Evolutionary conservation across 208 protist species (phyloP).

Genomic region (Leishmania gerbilli): DNA sequence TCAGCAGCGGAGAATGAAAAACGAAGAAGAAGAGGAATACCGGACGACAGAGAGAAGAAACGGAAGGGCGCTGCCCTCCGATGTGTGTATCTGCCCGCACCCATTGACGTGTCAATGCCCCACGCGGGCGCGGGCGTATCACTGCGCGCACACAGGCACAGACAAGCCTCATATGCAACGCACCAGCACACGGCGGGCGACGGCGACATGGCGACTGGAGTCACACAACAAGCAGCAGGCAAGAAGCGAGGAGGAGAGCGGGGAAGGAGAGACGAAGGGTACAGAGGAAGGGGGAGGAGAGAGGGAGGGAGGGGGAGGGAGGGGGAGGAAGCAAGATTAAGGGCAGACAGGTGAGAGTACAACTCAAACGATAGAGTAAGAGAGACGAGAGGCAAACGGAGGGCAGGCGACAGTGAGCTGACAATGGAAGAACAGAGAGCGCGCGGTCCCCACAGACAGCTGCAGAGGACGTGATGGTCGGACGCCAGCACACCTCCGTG

Average conservation of each 20-base stretch:
- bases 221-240: background rate
- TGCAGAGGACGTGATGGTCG: background rate
- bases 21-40: background rate
- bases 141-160: background rate
- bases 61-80: background rate
- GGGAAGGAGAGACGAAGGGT: background rate
- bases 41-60: background rate
- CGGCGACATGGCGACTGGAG: background rate
- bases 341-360: background rate
- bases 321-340: background rate
- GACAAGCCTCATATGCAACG: background rate
- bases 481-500: background rate
- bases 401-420: background rate
- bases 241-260: background rate
- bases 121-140: background rate
- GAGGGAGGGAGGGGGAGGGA: background rate
- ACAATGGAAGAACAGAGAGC: background rate
- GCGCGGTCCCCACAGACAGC: too few species aligned
- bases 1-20: too few species aligned
- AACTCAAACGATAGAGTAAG: constrained; percentile 5
- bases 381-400: background rate
- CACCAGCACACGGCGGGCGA: background rate
- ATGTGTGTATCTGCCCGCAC: background rate
- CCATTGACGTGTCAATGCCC: background rate
- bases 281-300: background rate